These are phyloP conservation scores for Microstegium vimineum DNA, from an alignment of 176 grass and related monocot genomes.

Conservation along the genomic window DNA sequence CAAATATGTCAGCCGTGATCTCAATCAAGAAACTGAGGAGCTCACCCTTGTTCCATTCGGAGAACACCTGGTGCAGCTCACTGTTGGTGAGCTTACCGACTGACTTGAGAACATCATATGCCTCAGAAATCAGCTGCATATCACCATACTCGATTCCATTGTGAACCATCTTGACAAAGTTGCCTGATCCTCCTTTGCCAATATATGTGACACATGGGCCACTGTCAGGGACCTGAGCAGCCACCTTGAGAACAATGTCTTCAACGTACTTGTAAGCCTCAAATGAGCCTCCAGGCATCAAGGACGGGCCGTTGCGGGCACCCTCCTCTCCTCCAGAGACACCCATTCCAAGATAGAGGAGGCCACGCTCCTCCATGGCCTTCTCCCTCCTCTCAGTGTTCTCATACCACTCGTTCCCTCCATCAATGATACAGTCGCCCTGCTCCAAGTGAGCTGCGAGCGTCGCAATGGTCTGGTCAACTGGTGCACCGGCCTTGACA, in stretches of 20 bases:
- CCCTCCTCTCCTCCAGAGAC: slow-evolving; percentile 83
- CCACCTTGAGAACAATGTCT: slow-evolving; percentile 80
- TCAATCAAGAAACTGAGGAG: slow-evolving; percentile 82
- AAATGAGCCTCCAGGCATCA: slow-evolving; percentile 70
- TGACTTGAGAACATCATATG: slow-evolving; percentile 72
- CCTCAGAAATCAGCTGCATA: slow-evolving; percentile 80
- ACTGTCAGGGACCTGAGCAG: slow-evolving; percentile 66
- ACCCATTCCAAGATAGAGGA: slow-evolving; percentile 82
- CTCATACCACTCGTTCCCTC: slow-evolving; percentile 89
- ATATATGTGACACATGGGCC: slow-evolving; percentile 68
- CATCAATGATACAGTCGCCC: slow-evolving; percentile 79
- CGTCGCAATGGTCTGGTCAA: slow-evolving; percentile 77
- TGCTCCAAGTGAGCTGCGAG: slow-evolving; percentile 68
- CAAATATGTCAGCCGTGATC: slow-evolving; percentile 74
- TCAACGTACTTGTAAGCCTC: slow-evolving; percentile 83
- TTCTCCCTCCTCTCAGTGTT: slow-evolving; percentile 93
- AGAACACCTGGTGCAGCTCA: slow-evolving; percentile 76
- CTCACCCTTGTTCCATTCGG: slow-evolving; percentile 86
- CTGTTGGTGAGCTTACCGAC: slow-evolving; percentile 74
- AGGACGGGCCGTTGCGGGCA: slow-evolving; percentile 65
- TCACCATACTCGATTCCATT: slow-evolving; percentile 87
- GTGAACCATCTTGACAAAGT: slow-evolving; percentile 92
- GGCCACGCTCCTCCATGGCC: slow-evolving; percentile 58
- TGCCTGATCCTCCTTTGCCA: slow-evolving; percentile 68
- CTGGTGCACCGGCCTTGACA: slow-evolving; percentile 76